Evolutionary conservation across 2,329 filamentous ascomycete species (phyloP).

Genomic region (Eurotiales sp.): DNA sequence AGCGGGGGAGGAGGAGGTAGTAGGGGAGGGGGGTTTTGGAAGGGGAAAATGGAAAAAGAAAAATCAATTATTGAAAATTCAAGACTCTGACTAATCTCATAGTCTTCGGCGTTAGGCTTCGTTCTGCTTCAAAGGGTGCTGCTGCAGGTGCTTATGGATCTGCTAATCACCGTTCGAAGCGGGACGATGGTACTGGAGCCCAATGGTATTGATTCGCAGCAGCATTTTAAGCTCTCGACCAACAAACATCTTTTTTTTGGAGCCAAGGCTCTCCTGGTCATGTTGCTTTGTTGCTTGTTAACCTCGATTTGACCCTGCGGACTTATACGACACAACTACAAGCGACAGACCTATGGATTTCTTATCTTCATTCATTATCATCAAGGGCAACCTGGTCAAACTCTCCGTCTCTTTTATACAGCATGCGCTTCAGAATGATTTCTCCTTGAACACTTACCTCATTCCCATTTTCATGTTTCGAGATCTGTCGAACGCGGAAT

Average conservation of each 20-base stretch:
- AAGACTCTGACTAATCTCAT: slow-evolving; percentile 74
- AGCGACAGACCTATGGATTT: slow-evolving; percentile 31
- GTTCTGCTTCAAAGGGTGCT: slow-evolving; percentile 73
- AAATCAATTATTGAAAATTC: slow-evolving; percentile 54
- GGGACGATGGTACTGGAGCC: slow-evolving; percentile 50
- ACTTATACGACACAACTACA: slow-evolving; percentile 25
- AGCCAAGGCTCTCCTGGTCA: slow-evolving; percentile 11
- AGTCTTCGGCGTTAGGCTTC: slow-evolving; percentile 83
- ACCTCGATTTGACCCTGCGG: slow-evolving; percentile 27
- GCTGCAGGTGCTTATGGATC: slow-evolving; percentile 46
- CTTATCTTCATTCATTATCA: slow-evolving; percentile 26
- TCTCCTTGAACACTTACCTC: slow-evolving; percentile 31
- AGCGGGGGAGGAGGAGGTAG: slow-evolving; percentile 59
- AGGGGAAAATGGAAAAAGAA: neutral
- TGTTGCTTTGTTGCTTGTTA: slow-evolving; percentile 19
- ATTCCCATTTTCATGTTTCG: slow-evolving; percentile 21
- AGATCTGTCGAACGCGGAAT: slow-evolving; percentile 22
- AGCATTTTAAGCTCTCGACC: slow-evolving; percentile 21
- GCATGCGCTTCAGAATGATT: slow-evolving; percentile 22
- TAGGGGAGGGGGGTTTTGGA: neutral
- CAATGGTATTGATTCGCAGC: slow-evolving; percentile 43
- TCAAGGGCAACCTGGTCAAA: slow-evolving; percentile 16
- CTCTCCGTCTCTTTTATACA: slow-evolving; percentile 20
- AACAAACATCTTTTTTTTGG: slow-evolving; percentile 16
- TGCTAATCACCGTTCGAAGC: slow-evolving; percentile 51